Evolutionary conservation across 2,329 filamentous ascomycete species (phyloP), one percentile per base, ranked within the genome.

Genomic region (Salinomyces thailandicus): DNA sequence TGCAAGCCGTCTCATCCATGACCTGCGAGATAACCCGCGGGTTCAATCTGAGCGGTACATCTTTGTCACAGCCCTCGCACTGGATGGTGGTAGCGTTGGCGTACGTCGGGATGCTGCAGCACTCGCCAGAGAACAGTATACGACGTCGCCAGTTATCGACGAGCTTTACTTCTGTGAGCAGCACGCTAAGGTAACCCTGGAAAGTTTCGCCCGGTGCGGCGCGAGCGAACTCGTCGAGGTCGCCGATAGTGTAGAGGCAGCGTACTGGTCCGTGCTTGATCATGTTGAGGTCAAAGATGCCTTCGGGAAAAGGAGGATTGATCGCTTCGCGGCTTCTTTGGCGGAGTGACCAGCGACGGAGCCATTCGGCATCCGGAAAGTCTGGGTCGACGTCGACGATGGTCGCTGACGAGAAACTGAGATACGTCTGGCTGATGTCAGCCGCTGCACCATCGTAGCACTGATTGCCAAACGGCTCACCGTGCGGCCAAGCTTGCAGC

Each of bases 1-100:
- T 62, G 20, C 61, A 62, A 4, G 70, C 74, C 0, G 73, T 78
- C 52, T 79, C 75, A 41, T 79, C 66, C 33, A 67, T 47, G 5
- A 69, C 40, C 24, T 58, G 54, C 4, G 63, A 63, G 18, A 69
- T 55, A 13, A 68, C 57, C 4, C 53, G 51, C 3, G 66, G 64
- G 41, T 66, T 69, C 16, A 68, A 50, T 1, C 60, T 48, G 3
- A 69, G 47, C 2, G 34, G 17, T 1, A 63, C 50, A 3, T 41
- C 13, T 26, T 53, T 53, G 5, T 61, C 57, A 38, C 66, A 69
- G 16, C 61, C 60, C 39, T 58, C 62, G 48, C 66, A 69, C 2
- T 31, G 50, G 1, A 48, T 59, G 0, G 39, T 45, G 2, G 59
- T 43, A 2, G 59, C 58, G 40, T 75, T 76, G n/a, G 69, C 62